Evolutionary conservation across 345 rosid genomes (phyloP).

Genomic region (Melaleuca quinquenervia): DNA sequence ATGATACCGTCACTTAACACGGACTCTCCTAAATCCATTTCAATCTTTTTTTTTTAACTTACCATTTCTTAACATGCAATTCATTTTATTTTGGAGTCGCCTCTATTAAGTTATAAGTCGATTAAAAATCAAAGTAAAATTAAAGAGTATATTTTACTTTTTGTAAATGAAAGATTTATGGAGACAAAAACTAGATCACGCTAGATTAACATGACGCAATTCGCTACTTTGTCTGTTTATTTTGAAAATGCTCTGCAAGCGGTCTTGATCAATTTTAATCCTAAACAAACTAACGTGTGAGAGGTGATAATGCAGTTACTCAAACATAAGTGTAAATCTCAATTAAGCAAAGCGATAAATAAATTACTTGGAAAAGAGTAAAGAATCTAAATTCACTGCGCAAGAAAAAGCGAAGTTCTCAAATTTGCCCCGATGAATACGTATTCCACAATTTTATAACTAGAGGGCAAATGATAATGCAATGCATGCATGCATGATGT

Average conservation of each 20-base stretch:
- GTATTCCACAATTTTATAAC: not conserved
- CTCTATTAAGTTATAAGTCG: fast-evolving
- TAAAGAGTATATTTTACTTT: not conserved
- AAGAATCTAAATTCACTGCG: not conserved
- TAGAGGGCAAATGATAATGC: not conserved
- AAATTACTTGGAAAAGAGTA: not conserved
- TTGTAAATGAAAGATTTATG: fast-evolving
- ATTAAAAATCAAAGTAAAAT: not conserved
- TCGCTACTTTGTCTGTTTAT: not conserved
- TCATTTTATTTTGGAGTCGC: not conserved
- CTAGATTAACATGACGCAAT: fast-evolving
- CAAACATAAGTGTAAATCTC: not conserved
- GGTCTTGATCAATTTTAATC: not conserved
- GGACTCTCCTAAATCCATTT: fast-evolving
- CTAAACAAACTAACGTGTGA: not conserved
- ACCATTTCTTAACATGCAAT: not conserved
- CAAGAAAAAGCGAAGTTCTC: not conserved
- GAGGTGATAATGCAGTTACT: not conserved
- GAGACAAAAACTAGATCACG: not conserved
- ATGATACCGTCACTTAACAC: not conserved
- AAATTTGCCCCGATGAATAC: not conserved
- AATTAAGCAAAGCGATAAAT: not conserved
- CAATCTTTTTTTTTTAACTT: not conserved
- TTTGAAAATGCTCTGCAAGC: not conserved
- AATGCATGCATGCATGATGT: not conserved